Percentiles rank a stretch among this genome's conserved stretches.
phyloP scores from a whole-genome alignment of 371 early-diverging fungal genomes.

The Apophysomyces trapeziformis region DNA sequence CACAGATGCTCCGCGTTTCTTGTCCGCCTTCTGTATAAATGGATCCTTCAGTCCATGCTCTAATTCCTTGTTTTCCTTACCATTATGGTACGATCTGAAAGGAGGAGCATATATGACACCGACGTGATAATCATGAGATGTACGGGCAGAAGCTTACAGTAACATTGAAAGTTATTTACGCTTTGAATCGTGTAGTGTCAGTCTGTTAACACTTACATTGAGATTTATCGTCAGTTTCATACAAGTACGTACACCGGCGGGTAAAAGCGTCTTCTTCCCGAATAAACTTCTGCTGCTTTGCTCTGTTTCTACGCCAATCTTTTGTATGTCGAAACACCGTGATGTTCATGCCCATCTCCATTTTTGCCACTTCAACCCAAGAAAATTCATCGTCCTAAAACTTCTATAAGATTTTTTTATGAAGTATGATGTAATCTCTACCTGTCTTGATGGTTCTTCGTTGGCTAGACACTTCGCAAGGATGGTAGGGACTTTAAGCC shows the following conservation, averaged over 20 bases:
- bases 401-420: background rate
- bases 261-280: slow-evolving; percentile 69
- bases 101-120: slow-evolving; percentile 68
- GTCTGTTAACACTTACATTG: slow-evolving; percentile 14
- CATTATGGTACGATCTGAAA: slow-evolving; percentile 51
- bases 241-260: slow-evolving; percentile 66
- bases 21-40: background rate
- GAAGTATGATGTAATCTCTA: background rate
- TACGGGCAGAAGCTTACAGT: slow-evolving; percentile 28
- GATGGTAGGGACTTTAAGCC: slow-evolving; percentile 66
- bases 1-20: slow-evolving; percentile 8
- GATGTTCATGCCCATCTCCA: slow-evolving; percentile 63
- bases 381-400: slow-evolving; percentile 43
- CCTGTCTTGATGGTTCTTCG: slow-evolving; percentile 27
- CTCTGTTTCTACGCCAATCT: slow-evolving; percentile 57
- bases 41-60: background rate
- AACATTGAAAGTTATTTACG: no score
- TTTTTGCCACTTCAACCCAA: slow-evolving; percentile 77
- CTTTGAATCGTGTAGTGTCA: no score
- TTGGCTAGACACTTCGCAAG: slow-evolving; percentile 60
- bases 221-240: slow-evolving; percentile 38
- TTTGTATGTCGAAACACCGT: slow-evolving; percentile 66
- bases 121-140: slow-evolving; percentile 50
- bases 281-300: slow-evolving; percentile 68
- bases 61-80: background rate